phyloP scores from a whole-genome alignment of 176 grass and related monocot species.

The Bromus sterilis region DNA sequence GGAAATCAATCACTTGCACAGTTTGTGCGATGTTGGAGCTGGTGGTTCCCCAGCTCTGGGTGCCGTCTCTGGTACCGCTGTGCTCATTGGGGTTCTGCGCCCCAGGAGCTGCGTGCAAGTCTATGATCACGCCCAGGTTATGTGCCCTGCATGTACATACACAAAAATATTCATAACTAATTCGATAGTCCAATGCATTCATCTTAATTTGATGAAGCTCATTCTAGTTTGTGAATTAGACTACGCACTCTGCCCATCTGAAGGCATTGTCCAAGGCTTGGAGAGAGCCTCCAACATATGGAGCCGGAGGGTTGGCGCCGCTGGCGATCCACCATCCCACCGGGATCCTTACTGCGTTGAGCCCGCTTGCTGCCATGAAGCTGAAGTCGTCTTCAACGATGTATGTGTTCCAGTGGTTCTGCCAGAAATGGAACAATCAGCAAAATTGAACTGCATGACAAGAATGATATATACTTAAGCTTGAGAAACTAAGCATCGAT shows the following conservation, averaged over 20 bases:
- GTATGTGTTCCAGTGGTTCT: constrained; percentile 58
- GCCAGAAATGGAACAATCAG: background rate
- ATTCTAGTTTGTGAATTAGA: background rate
- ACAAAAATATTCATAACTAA: background rate
- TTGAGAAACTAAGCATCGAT: no score
- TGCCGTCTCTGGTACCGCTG: constrained; percentile 37
- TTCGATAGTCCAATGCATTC: no score
- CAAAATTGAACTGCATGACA: background rate
- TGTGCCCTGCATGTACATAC: constrained; percentile 12
- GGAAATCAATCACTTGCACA: constrained; percentile 50
- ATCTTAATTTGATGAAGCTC: no score
- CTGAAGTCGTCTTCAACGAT: constrained; percentile 55
- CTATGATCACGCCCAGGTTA: constrained; percentile 43
- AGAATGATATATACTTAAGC: background rate
- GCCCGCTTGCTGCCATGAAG: constrained; percentile 22
- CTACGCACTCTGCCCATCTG: constrained; percentile 63
- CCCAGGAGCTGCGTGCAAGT: constrained; percentile 54
- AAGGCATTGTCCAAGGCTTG: constrained; percentile 62
- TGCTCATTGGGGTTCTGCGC: constrained; percentile 60
- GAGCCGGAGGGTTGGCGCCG: constrained; percentile 34
- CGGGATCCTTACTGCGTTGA: constrained; percentile 57
- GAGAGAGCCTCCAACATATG: constrained; percentile 56
- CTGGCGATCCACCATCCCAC: constrained; percentile 78
- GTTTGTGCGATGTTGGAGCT: constrained; percentile 41
- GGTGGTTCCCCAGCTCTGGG: constrained; percentile 43